Evolutionary conservation across 768 basidiomycete genomes (phyloP).

Genomic region (Rickenella mellea): DNA sequence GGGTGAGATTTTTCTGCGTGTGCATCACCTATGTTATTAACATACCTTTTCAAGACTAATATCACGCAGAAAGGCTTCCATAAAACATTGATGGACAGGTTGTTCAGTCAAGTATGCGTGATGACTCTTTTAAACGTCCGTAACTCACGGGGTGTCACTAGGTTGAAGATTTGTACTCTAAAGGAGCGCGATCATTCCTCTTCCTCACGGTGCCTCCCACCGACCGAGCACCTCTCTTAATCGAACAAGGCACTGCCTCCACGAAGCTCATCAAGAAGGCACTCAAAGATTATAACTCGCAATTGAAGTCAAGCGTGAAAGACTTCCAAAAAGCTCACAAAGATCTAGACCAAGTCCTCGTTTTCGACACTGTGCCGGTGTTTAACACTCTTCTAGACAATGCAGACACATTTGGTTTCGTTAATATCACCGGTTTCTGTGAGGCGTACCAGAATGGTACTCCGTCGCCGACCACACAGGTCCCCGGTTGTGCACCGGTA

Average conservation of each 20-base stretch:
- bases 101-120: slow-evolving; percentile 22
- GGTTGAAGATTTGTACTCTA: slow-evolving; percentile 37
- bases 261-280: slow-evolving; percentile 20
- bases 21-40: neutral
- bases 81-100: slow-evolving; percentile 19
- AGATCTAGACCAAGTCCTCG: slow-evolving; percentile 33
- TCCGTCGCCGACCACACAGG: slow-evolving; percentile 40
- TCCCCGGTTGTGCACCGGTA: slow-evolving; percentile 48
- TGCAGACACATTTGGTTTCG: slow-evolving; percentile 42
- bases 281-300: slow-evolving; percentile 41
- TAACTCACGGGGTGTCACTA: slow-evolving; percentile 9
- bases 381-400: slow-evolving; percentile 52
- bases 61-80: slow-evolving; percentile 25
- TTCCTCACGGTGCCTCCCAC: slow-evolving; percentile 30
- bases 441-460: slow-evolving; percentile 52
- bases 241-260: slow-evolving; percentile 23
- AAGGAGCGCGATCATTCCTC: slow-evolving; percentile 30
- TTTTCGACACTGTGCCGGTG: slow-evolving; percentile 48
- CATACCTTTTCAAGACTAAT: slow-evolving; percentile 18
- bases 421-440: slow-evolving; percentile 51
- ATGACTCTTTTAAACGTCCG: neutral
- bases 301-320: slow-evolving; percentile 27
- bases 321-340: slow-evolving; percentile 31
- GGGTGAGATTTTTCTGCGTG: slow-evolving; percentile 23
- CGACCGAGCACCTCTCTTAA: slow-evolving; percentile 28